Evolutionary conservation across 2,329 filamentous ascomycete species (phyloP).

Genomic region (Amauroascus niger): DNA sequence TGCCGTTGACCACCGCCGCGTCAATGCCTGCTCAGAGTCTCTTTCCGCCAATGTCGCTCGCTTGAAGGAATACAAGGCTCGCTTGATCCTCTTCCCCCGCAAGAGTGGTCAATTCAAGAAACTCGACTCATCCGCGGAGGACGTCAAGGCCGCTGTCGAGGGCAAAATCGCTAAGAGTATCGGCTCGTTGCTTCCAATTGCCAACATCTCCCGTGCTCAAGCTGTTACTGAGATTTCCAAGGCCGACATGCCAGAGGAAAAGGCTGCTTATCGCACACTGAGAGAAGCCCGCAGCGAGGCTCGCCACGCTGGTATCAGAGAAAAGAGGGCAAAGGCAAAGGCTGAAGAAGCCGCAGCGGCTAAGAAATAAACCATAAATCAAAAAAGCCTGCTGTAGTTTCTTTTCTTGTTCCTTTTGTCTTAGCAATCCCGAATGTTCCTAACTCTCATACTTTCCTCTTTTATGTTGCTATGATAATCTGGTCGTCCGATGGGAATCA

Average conservation of each 20-base stretch:
- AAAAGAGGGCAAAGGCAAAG: slow-evolving; percentile 87
- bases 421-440: slow-evolving; percentile 9
- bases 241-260: slow-evolving; percentile 68
- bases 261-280: slow-evolving; percentile 78
- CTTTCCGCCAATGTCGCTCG: slow-evolving; percentile 91
- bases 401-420: slow-evolving; percentile 16
- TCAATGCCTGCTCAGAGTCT: slow-evolving; percentile 94
- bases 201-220: slow-evolving; percentile 47
- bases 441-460: slow-evolving; percentile 9
- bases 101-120: slow-evolving; percentile 89
- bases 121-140: slow-evolving; percentile 76
- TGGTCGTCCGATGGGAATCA: slow-evolving; percentile 13
- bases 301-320: slow-evolving; percentile 69
- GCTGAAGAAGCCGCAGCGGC: slow-evolving; percentile 54
- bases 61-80: slow-evolving; percentile 94
- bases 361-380: slow-evolving; percentile 40
- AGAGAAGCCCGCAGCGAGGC: slow-evolving; percentile 75
- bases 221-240: slow-evolving; percentile 68
- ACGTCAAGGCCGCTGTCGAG: slow-evolving; percentile 61
- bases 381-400: slow-evolving; percentile 14
- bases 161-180: slow-evolving; percentile 46
- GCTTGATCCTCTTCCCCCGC: slow-evolving; percentile 95
- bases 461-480: slow-evolving; percentile 12
- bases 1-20: slow-evolving; percentile 87
- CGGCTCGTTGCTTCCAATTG: slow-evolving; percentile 60